These are phyloP conservation scores for Symbiodinium natans DNA, from an alignment of 73 alveolate genomes.

Conservation along the genomic window DNA sequence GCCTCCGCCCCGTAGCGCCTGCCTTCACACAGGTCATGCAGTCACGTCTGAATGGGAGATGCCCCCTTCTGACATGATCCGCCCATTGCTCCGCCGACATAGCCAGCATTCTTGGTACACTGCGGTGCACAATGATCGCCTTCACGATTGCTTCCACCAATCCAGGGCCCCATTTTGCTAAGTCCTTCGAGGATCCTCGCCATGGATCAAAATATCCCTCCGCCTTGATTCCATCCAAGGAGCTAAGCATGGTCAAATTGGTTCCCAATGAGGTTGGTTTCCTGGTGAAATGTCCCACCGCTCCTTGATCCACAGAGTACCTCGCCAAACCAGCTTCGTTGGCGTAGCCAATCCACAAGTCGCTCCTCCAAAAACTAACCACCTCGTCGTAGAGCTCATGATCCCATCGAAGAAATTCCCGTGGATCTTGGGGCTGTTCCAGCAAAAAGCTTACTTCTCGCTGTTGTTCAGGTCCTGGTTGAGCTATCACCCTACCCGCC, in stretches of 20 bases:
- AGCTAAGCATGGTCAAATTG: neutral
- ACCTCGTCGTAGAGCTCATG: neutral
- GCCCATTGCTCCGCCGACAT: neutral
- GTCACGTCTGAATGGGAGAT: neutral
- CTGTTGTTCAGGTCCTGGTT: no score
- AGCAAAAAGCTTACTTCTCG: neutral
- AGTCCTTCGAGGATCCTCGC: neutral
- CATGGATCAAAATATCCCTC: neutral
- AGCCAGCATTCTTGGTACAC: neutral
- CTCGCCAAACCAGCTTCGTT: neutral
- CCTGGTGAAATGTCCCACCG: neutral
- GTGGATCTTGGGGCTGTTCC: slow-evolving; percentile 39
- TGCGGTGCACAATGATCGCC: neutral
- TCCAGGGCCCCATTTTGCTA: neutral
- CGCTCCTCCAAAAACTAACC: neutral
- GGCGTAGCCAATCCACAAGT: neutral
- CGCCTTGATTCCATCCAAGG: neutral
- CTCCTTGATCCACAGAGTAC: neutral
- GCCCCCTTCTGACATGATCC: neutral
- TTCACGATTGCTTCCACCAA: neutral
- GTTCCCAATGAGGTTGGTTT: slow-evolving; percentile 12
- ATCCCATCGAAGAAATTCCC: neutral
- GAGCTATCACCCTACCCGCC: neutral
- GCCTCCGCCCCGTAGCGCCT: neutral
- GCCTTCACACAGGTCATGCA: neutral